These are phyloP conservation scores for Botryobasidium botryosum DNA, from an alignment of 768 basidiomycete species.

Conservation along the genomic window DNA sequence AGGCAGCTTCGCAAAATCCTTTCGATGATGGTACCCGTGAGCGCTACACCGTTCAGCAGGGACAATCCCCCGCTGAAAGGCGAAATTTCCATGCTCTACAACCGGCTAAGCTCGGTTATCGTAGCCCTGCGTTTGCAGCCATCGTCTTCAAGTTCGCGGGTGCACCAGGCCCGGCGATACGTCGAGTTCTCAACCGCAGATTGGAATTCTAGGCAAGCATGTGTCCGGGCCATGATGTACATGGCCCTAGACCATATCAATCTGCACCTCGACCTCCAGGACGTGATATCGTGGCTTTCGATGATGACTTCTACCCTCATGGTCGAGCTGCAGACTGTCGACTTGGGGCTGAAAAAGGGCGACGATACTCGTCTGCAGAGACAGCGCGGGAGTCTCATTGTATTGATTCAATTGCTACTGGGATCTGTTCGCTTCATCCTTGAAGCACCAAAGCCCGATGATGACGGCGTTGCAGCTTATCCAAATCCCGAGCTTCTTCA, in stretches of 20 bases:
- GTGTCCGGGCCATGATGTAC: slow-evolving; percentile 58
- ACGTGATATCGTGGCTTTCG: slow-evolving; percentile 44
- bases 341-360: slow-evolving; percentile 9
- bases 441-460: slow-evolving; percentile 21
- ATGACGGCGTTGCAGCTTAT: slow-evolving; percentile 25
- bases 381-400: slow-evolving; percentile 20
- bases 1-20: slow-evolving; percentile 47
- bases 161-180: slow-evolving; percentile 50
- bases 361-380: not conserved
- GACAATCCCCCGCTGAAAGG: slow-evolving; percentile 30
- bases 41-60: slow-evolving; percentile 46
- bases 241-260: slow-evolving; percentile 45
- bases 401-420: slow-evolving; percentile 36
- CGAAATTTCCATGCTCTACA: slow-evolving; percentile 62
- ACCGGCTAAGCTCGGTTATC: slow-evolving; percentile 59
- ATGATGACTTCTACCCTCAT: slow-evolving; percentile 40
- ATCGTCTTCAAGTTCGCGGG: slow-evolving; percentile 29
- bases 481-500: slow-evolving; percentile 46
- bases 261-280: slow-evolving; percentile 31
- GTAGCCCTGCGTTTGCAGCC: slow-evolving; percentile 55
- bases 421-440: slow-evolving; percentile 38
- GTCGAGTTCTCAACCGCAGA: slow-evolving; percentile 52
- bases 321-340: slow-evolving; percentile 30
- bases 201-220: slow-evolving; percentile 42
- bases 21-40: slow-evolving; percentile 53